Base-by-base conservation (phyloP, 805 yeast species). In the Ogataea pignaliae region DNA sequence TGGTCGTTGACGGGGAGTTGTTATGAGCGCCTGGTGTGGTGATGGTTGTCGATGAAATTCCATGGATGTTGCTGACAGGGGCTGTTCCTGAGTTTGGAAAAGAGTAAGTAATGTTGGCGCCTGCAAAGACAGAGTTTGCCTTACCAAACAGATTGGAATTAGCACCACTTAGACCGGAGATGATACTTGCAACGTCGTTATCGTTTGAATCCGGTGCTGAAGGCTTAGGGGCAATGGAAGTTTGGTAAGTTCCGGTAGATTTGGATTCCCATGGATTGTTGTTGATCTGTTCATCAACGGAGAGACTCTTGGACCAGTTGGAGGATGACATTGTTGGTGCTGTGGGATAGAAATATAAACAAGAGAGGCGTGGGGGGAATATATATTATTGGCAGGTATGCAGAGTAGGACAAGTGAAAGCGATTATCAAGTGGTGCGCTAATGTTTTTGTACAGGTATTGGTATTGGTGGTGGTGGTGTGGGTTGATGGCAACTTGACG, bases 111-210 rank as follows among this genome's bases (percentile, higher is more conserved):
- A 47, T 38, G 29, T 48, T 46, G 11, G 55, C 37, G 26, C 51
- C 55, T 1, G 52, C 61, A 34, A 60, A 53, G 12, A 61, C 60
- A 3, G 60, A 52, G 31, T 54, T 51, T 28, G 59, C 53, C 41
- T 55, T 57, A 3, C 56, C 54, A 43, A 59, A 53, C 34, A 53
- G 33, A 37, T 44, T 51, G 8, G 56, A 41, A 35, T 50, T 57
- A 28, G 57, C 53, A 11, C 56, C 59, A 41, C 57, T 54, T 39
- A 64, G 45, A 17, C 64, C 52, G 1, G 69, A 63, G 38, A 64
- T 63, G 34, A 64, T 58, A 39, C 64, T 60, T 31, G 60, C 63
- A 37, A 63, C 66, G 29, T 64, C 67, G 21, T 60, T 51, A 30
- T 55, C 59, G 32, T 29, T 37, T 11, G 48, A 31, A 16, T 49